Conservation (phyloP, 2,329 filamentous ascomycete genomes). For the Sarocladium brachiariae region DNA sequence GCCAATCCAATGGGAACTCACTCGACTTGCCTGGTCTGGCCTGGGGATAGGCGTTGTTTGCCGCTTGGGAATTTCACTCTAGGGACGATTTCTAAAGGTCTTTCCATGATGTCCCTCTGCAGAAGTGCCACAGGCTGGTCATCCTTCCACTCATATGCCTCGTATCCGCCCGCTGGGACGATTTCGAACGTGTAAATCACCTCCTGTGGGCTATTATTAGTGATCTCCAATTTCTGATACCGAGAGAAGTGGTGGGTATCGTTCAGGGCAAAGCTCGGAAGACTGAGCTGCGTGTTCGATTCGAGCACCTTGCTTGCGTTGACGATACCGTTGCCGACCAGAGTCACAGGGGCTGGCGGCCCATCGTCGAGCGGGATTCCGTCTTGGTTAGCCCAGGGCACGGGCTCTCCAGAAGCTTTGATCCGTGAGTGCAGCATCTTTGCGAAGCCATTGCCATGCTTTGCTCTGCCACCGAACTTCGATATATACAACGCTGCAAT, state of each 20-base stretch:
- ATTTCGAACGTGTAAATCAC: conserved; percentile 26
- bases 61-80: conserved; percentile 9
- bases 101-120: not conserved
- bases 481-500: conserved; percentile 29
- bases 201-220: conserved; percentile 28
- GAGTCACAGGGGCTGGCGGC: conserved; percentile 30
- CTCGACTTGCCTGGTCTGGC: conserved; percentile 5
- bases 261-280: conserved; percentile 34
- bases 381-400: conserved; percentile 18
- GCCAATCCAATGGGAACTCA: conserved; percentile 4
- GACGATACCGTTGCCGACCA: conserved; percentile 32
- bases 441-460: conserved; percentile 17
- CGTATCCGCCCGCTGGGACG: conserved; percentile 28
- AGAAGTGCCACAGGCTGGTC: not conserved
- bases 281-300: conserved; percentile 27
- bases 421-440: conserved; percentile 14
- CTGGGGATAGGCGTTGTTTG: conserved; percentile 16
- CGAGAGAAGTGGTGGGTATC: conserved; percentile 32
- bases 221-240: conserved; percentile 21
- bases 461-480: conserved; percentile 22
- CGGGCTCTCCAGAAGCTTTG: conserved; percentile 16
- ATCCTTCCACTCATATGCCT: conserved; percentile 19
- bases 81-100: conserved; percentile 9
- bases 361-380: conserved; percentile 10
- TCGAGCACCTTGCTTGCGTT: conserved; percentile 33